These are phyloP conservation scores for Yamadazyma ubonensis DNA, from an alignment of 805 yeast genomes.

Conservation along the genomic window DNA sequence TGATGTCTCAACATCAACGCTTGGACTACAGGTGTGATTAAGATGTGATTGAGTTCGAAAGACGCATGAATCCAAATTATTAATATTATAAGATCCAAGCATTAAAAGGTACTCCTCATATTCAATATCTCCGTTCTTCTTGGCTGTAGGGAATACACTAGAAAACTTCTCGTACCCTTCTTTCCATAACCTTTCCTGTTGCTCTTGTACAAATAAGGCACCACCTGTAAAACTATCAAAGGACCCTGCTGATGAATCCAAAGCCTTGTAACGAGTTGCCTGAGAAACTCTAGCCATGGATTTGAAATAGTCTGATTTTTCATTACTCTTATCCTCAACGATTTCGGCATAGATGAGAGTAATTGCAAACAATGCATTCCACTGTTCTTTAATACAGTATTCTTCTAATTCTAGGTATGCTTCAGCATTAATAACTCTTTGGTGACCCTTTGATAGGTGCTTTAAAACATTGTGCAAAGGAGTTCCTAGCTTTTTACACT, in stretches of 20 bases:
- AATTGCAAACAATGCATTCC: conserved; percentile 68
- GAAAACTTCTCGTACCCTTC: conserved; percentile 53
- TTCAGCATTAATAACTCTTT: conserved; percentile 40
- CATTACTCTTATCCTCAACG: conserved; percentile 42
- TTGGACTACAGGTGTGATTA: conserved; percentile 77
- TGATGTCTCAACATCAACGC: conserved; percentile 50
- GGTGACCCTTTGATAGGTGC: conserved; percentile 47
- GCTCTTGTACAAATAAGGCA: conserved; percentile 54
- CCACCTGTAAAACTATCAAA: conserved; percentile 54
- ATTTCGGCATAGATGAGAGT: conserved; percentile 54
- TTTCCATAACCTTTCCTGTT: conserved; percentile 58
- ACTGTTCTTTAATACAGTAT: conserved; percentile 60
- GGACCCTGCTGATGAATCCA: conserved; percentile 54
- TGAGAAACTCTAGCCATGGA: conserved; percentile 73
- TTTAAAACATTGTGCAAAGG: conserved; percentile 54
- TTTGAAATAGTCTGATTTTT: conserved; percentile 45
- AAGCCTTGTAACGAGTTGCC: conserved; percentile 57
- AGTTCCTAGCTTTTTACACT: conserved; percentile 55
- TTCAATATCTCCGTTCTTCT: conserved; percentile 21
- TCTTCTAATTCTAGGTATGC: conserved; percentile 58
- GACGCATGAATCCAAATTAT: conserved; percentile 64
- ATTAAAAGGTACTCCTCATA: conserved; percentile 58
- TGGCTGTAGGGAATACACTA: conserved; percentile 44
- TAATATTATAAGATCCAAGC: conserved; percentile 73
- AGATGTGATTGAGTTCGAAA: conserved; percentile 65